Evolutionary conservation across 2,329 filamentous ascomycete genomes (phyloP), one percentile per base, ranked within the genome.

Genomic region (Apiospora marii): DNA sequence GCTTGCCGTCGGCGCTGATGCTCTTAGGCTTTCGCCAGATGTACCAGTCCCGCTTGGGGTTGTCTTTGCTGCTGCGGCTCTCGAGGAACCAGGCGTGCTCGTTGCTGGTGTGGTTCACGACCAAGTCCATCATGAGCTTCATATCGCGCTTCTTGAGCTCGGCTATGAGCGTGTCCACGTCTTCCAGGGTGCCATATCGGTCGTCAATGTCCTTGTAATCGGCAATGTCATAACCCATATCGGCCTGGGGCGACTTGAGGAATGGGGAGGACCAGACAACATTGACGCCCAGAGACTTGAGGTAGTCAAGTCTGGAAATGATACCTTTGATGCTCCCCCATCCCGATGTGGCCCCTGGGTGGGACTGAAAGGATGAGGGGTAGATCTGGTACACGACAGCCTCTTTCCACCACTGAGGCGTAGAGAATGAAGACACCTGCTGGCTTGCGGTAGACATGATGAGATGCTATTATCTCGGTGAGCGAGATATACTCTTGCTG

Each of bases 101-200:
- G 74, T 92, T 89, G 3, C 90, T 92, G 0, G 92, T 94, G 79
- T 96, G 93, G 76, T 95, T 96, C 74, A 95, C 88, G 1, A 95
- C 93, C 3, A 95, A 84, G 78, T 95, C 93, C 73, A 95, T 87
- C 72, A 95, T 90, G 14, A 95, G 82, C 75, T 89, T 90, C 88
- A 95, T 93, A 3, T 87, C 90, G 4, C 91, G 86, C 22, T 86
- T 81, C 73, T 92, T 91, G 53, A 89, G 86, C 67, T 88, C 88
- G 37, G 85, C 78, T 69, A 93, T 90, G 48, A 94, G 80, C 0
- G 82, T 81, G 72, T 93, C 90, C 69, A 93, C 88, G 78, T 94
- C 91, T 73, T 85, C 83, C 10, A 94, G 83, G 0, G 90, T 91
- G 49, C 92, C 92, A 76, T 93, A 94, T 0, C 89, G 87, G 2